Evolutionary conservation across 352 stramenopile species (phyloP).

Genomic region (Pythium myriotylum): DNA sequence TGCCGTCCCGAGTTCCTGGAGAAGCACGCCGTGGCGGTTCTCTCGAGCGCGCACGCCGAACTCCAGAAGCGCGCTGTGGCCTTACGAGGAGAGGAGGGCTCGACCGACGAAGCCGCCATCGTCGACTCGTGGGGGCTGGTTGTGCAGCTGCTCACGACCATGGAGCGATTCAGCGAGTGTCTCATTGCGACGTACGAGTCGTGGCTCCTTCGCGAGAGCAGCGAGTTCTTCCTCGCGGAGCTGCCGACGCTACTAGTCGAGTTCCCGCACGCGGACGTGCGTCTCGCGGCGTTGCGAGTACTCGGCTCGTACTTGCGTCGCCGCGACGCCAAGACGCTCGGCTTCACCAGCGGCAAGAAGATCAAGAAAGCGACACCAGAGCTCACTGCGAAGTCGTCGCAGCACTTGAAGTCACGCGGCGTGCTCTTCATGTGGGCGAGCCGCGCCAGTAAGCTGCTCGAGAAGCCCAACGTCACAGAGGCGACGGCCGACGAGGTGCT

Average conservation of each 20-base stretch:
- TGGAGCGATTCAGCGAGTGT: slow-evolving; percentile 70
- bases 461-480: slow-evolving; percentile 48
- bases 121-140: slow-evolving; percentile 65
- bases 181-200: slow-evolving; percentile 61
- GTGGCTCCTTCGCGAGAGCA: slow-evolving; percentile 45
- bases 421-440: slow-evolving; percentile 66
- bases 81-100: slow-evolving; percentile 16
- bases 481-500: slow-evolving; percentile 66
- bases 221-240: slow-evolving; percentile 40
- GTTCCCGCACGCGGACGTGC: slow-evolving; percentile 81
- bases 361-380: slow-evolving; percentile 39
- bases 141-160: slow-evolving; percentile 60
- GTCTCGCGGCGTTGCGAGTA: slow-evolving; percentile 54
- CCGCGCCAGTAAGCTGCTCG: slow-evolving; percentile 69
- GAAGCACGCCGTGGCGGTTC: slow-evolving; percentile 49
- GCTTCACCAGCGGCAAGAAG: slow-evolving; percentile 24
- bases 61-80: slow-evolving; percentile 36
- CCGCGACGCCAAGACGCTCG: slow-evolving; percentile 51
- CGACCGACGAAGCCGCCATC: slow-evolving; percentile 8
- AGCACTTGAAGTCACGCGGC: slow-evolving; percentile 56
- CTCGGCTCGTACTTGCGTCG: slow-evolving; percentile 70
- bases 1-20: slow-evolving; percentile 79
- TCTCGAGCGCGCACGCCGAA: slow-evolving; percentile 38
- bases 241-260: slow-evolving; percentile 61
- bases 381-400: slow-evolving; percentile 26